These are phyloP conservation scores for Heritiera fomes DNA, from an alignment of 345 rosid genomes.

Conservation along the genomic window DNA sequence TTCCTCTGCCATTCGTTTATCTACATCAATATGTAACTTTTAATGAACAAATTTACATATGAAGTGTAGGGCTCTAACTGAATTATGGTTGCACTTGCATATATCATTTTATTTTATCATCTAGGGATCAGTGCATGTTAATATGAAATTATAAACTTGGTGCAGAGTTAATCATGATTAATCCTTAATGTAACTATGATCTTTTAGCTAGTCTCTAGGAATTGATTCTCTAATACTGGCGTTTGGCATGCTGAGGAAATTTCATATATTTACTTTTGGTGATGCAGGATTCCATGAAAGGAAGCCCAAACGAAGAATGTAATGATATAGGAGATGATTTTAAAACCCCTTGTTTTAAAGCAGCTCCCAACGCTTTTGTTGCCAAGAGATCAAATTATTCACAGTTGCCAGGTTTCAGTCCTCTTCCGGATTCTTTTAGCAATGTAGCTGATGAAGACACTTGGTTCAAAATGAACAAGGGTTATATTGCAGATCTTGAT, in stretches of 20 bases:
- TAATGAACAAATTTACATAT: too few species aligned
- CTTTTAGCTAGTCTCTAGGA: neutral
- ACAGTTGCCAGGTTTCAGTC: conserved; percentile 65
- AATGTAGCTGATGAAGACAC: conserved; percentile 92
- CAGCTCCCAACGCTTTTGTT: conserved; percentile 67
- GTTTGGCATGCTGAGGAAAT: neutral
- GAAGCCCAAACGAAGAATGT: conserved; percentile 42
- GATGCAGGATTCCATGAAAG: conserved; percentile 44
- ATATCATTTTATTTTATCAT: neutral
- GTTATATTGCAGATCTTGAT: conserved; percentile 81
- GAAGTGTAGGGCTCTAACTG: neutral
- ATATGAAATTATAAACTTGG: neutral
- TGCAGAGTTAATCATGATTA: conserved; percentile 5
- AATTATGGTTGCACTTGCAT: neutral
- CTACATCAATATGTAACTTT: too few species aligned
- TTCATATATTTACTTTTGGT: conserved; percentile 3
- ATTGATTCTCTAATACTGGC: neutral
- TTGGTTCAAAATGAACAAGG: conserved; percentile 91
- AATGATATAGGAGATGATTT: conserved; percentile 48
- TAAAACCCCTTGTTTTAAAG: conserved; percentile 63
- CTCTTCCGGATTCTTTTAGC: conserved; percentile 73
- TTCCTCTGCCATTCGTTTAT: neutral
- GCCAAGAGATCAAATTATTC: conserved; percentile 71
- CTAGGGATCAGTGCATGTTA: neutral
- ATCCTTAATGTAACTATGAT: neutral